phyloP scores from a whole-genome alignment of 805 yeast species.

The Lachancea lanzarotensis region DNA sequence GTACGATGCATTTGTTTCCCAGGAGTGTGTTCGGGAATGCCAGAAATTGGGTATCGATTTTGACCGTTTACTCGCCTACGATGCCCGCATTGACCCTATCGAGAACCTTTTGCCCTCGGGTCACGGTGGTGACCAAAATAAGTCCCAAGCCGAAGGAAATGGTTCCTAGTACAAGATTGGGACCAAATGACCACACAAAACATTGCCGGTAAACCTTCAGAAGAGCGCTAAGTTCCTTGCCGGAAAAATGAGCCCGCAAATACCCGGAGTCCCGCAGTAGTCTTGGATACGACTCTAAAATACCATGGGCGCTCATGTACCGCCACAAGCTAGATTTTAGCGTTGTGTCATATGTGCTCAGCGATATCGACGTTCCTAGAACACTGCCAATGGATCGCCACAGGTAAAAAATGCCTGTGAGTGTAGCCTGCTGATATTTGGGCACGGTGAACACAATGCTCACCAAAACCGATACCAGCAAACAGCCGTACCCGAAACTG shows the following conservation, averaged over 20 bases:
- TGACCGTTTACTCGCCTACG: conserved; percentile 13
- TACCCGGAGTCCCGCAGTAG: conserved; percentile 27
- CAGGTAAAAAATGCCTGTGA: conserved; percentile 44
- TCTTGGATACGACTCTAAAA: conserved; percentile 18
- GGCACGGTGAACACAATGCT: conserved; percentile 42
- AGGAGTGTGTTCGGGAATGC: conserved; percentile 19
- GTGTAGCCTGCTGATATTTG: conserved; percentile 40
- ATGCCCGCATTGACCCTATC: conserved; percentile 15
- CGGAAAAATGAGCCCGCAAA: conserved; percentile 23
- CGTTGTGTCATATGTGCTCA: conserved; percentile 34
- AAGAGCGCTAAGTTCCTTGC: conserved; percentile 12
- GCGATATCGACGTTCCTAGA: conserved; percentile 39
- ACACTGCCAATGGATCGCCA: conserved; percentile 46
- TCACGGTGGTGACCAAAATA: neutral
- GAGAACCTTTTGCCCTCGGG: conserved; percentile 11
- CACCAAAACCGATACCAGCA: conserved; percentile 55
- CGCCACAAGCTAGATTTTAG: conserved; percentile 29
- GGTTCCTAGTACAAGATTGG: conserved; percentile 20
- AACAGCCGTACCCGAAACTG: conserved; percentile 46
- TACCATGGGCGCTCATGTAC: conserved; percentile 26
- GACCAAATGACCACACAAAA: conserved; percentile 26
- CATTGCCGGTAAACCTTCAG: conserved; percentile 22
- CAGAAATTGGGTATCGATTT: conserved; percentile 15
- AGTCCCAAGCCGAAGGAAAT: conserved; percentile 16
- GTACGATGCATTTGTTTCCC: conserved; percentile 18